phyloP scores from a whole-genome alignment of 495 filamentous ascomycete genomes.

The Penicillium paradoxum region DNA sequence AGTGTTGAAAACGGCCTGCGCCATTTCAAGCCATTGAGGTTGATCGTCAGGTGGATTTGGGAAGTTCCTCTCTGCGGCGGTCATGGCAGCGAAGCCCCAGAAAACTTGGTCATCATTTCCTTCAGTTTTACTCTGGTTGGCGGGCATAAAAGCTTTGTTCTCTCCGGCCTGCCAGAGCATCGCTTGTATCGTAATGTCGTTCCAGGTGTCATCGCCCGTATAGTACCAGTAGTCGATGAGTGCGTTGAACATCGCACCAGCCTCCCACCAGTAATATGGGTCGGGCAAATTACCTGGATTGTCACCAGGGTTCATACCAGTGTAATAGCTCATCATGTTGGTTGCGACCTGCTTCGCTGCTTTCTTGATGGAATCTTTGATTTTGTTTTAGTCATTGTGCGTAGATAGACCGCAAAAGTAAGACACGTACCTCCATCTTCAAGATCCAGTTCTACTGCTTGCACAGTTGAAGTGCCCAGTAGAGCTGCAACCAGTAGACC shows the following conservation, averaged over 20 bases:
- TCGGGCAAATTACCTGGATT: slow-evolving; percentile 66
- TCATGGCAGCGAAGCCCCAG: slow-evolving; percentile 79
- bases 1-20: slow-evolving; percentile 77
- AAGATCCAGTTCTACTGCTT: slow-evolving; percentile 22
- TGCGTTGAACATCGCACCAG: slow-evolving; percentile 68
- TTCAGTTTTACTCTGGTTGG: slow-evolving; percentile 69
- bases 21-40: slow-evolving; percentile 72
- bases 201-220: slow-evolving; percentile 71
- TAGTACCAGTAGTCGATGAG: slow-evolving; percentile 81
- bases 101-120: slow-evolving; percentile 88
- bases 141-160: slow-evolving; percentile 68
- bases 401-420: neutral
- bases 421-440: slow-evolving; percentile 15
- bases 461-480: slow-evolving; percentile 13
- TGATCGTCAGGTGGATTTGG: slow-evolving; percentile 50
- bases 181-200: slow-evolving; percentile 61
- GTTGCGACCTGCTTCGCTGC: slow-evolving; percentile 39
- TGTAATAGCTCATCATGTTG: slow-evolving; percentile 59
- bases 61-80: slow-evolving; percentile 73
- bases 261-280: slow-evolving; percentile 84
- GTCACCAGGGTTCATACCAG: slow-evolving; percentile 65
- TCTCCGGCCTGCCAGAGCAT: slow-evolving; percentile 67
- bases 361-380: slow-evolving; percentile 44
- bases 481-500: slow-evolving; percentile 15
- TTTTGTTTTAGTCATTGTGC: neutral